Evolutionary conservation across 2,329 filamentous ascomycete species (phyloP).

Genomic region (Trichoderma brevicompactum): DNA sequence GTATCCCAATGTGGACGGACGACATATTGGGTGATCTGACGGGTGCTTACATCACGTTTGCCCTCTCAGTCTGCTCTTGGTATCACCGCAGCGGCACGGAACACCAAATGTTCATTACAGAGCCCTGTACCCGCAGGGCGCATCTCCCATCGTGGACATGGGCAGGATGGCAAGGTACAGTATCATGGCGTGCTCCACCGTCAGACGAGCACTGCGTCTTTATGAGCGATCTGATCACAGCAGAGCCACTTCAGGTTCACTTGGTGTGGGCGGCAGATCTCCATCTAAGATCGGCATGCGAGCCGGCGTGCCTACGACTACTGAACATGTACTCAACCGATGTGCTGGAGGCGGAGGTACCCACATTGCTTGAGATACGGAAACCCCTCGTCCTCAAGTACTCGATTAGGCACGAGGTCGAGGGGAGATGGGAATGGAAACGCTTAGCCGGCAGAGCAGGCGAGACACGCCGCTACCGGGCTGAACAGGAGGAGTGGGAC

Average conservation of each 20-base stretch:
- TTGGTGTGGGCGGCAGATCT: slow-evolving; percentile 24
- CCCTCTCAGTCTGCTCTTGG: slow-evolving; percentile 26
- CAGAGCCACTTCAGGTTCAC: slow-evolving; percentile 11
- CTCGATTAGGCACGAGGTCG: not conserved
- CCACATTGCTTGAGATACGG: slow-evolving; percentile 21
- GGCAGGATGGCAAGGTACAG: slow-evolving; percentile 27
- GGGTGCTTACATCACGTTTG: slow-evolving; percentile 24
- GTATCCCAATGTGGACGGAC: slow-evolving; percentile 25
- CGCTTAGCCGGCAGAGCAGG: slow-evolving; percentile 19
- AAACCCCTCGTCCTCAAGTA: slow-evolving; percentile 12
- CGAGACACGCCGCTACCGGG: slow-evolving; percentile 5
- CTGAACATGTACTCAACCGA: slow-evolving; percentile 16
- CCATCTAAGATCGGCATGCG: slow-evolving; percentile 9
- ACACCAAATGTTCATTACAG: slow-evolving; percentile 15
- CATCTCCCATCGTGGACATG: slow-evolving; percentile 28
- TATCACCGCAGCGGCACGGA: slow-evolving; percentile 22
- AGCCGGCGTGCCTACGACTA: slow-evolving; percentile 8
- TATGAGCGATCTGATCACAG: slow-evolving; percentile 12
- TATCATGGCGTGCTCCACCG: slow-evolving; percentile 27
- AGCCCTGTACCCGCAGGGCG: slow-evolving; percentile 18
- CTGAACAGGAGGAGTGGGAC: slow-evolving; percentile 17
- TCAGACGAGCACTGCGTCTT: slow-evolving; percentile 26
- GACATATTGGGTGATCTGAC: slow-evolving; percentile 18
- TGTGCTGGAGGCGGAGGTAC: not conserved
- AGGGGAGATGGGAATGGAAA: slow-evolving; percentile 26